These are phyloP conservation scores for Saururus chinensis DNA, from an alignment of 164 flowering plant genomes.

Conservation along the genomic window DNA sequence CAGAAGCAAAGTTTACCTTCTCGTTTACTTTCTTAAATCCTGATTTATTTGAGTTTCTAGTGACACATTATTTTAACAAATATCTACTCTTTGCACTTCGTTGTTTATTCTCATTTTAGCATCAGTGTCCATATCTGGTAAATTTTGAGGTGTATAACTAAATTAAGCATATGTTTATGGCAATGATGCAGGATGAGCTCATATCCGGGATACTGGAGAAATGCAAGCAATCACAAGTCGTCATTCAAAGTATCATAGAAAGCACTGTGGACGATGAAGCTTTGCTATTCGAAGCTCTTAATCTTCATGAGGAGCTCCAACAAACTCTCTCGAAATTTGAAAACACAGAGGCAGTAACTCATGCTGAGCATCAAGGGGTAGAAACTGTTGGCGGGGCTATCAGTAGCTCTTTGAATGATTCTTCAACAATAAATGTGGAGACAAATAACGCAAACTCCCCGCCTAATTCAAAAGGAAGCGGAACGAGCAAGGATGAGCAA, in stretches of 20 bases:
- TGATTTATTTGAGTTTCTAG: no score
- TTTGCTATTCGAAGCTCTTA: conserved; percentile 72
- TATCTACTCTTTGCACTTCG: no score
- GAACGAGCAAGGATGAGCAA: neutral
- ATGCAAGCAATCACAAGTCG: conserved; percentile 63
- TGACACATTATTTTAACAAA: no score
- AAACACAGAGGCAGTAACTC: neutral
- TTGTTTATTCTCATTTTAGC: no score
- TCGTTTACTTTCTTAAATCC: no score
- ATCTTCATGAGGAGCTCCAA: conserved; percentile 70
- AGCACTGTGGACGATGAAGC: conserved; percentile 54
- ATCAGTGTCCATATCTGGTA: no score
- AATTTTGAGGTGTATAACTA: neutral
- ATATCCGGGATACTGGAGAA: conserved; percentile 59
- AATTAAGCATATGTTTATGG: no score
- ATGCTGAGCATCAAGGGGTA: neutral
- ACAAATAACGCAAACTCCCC: neutral
- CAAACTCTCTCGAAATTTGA: conserved; percentile 45
- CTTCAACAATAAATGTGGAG: neutral
- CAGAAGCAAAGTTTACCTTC: no score
- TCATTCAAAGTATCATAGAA: conserved; percentile 58
- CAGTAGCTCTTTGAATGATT: neutral
- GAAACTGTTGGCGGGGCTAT: neutral
- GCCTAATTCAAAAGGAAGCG: neutral
- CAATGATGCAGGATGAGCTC: conserved; percentile 86